Conservation (phyloP, 495 filamentous ascomycete genomes). For the Hypoxylon cercidicola region DNA sequence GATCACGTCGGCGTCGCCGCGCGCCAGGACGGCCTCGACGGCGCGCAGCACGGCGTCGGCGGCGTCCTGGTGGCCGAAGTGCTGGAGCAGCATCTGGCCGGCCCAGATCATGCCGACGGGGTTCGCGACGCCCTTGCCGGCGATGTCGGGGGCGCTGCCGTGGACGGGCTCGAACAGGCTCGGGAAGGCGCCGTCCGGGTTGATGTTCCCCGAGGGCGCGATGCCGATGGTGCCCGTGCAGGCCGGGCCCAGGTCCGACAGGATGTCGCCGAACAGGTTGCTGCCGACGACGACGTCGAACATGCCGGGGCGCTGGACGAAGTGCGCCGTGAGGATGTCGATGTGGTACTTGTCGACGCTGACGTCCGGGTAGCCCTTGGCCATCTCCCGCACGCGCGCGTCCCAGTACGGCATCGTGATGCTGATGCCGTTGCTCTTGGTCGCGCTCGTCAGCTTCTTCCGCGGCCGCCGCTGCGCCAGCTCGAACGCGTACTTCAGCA, state of each 20-base stretch:
- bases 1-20: slow-evolving; percentile 60
- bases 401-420: slow-evolving; percentile 82
- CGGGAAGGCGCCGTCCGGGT: slow-evolving; percentile 67
- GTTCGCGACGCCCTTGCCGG: slow-evolving; percentile 76
- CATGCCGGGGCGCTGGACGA: slow-evolving; percentile 80
- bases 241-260: slow-evolving; percentile 84
- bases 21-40: slow-evolving; percentile 69
- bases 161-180: slow-evolving; percentile 94
- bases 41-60: slow-evolving; percentile 71
- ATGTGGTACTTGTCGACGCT: slow-evolving; percentile 81
- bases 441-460: slow-evolving; percentile 76
- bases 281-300: slow-evolving; percentile 86
- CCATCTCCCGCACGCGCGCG: slow-evolving; percentile 74
- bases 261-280: slow-evolving; percentile 88
- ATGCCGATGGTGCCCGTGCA: slow-evolving; percentile 87
- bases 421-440: slow-evolving; percentile 82
- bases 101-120: slow-evolving; percentile 77
- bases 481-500: slow-evolving; percentile 78
- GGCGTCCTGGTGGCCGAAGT: slow-evolving; percentile 71
- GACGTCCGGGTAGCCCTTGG: slow-evolving; percentile 76
- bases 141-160: slow-evolving; percentile 75
- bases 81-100: slow-evolving; percentile 78
- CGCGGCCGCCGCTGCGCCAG: slow-evolving; percentile 79
- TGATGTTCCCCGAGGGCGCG: slow-evolving; percentile 79
- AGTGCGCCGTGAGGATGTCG: slow-evolving; percentile 83